phyloP scores from a whole-genome alignment of 2,329 filamentous ascomycete genomes.

The Exophiala mesophila region DNA sequence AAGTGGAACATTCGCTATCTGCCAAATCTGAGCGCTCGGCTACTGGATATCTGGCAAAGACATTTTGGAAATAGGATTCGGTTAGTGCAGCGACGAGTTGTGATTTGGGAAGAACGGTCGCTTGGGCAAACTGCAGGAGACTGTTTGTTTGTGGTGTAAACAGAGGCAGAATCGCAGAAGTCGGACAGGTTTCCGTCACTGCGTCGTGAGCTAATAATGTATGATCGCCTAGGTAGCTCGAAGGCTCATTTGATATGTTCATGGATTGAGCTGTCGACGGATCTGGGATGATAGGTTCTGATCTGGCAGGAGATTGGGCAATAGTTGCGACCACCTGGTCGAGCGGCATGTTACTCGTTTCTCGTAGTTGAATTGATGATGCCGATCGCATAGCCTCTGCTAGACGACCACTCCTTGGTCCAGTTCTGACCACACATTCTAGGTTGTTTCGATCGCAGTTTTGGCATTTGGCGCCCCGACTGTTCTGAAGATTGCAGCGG shows the following conservation, averaged over 20 bases:
- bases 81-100: constrained; percentile 3
- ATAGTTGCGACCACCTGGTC: neutral
- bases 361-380: neutral
- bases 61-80: constrained; percentile 24
- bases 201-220: constrained; percentile 3
- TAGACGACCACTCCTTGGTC: neutral
- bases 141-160: neutral
- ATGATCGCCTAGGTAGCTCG: constrained; percentile 5
- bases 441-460: constrained; percentile 4
- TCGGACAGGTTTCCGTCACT: neutral
- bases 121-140: constrained; percentile 2
- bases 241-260: neutral
- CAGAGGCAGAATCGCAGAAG: neutral
- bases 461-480: constrained; percentile 1
- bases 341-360: neutral
- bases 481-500: constrained; percentile 5
- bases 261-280: neutral
- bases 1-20: neutral
- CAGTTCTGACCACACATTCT: constrained; percentile 5
- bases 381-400: constrained; percentile 1
- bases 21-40: constrained; percentile 14
- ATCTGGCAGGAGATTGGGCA: neutral
- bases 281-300: neutral
- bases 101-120: constrained; percentile 2
- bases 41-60: constrained; percentile 22